These are phyloP conservation scores for Monosporascus sp. DNA, from an alignment of 2,329 filamentous ascomycete genomes.

Conservation along the genomic window DNA sequence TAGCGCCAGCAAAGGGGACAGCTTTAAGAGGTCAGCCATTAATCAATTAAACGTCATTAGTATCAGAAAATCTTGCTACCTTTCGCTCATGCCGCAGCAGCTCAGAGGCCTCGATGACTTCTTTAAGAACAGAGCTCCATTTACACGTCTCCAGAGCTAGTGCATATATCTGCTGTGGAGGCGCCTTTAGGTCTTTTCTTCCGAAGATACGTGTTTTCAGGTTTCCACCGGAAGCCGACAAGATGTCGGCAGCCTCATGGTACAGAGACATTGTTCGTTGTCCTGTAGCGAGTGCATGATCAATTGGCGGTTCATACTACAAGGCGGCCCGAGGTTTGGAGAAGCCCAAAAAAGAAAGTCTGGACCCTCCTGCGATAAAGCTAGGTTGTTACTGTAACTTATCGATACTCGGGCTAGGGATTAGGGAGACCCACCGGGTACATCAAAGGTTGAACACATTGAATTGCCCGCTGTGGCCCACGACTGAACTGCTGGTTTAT, in stretches of 20 bases:
- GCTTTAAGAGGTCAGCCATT: conserved; percentile 40
- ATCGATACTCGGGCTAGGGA: too few relatives aligned
- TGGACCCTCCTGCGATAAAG: too few relatives aligned
- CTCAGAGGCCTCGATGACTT: conserved; percentile 78
- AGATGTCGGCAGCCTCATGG: conserved; percentile 76
- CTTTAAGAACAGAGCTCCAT: conserved; percentile 81
- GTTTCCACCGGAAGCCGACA: conserved; percentile 70
- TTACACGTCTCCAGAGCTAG: conserved; percentile 81
- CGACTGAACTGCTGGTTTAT: too few relatives aligned
- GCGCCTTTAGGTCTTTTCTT: conserved; percentile 68
- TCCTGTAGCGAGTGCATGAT: conserved; percentile 6
- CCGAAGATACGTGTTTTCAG: conserved; percentile 81
- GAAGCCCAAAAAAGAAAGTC: too few relatives aligned
- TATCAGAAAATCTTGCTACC: conserved; percentile 41
- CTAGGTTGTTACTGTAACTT: too few relatives aligned
- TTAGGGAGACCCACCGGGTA: too few relatives aligned
- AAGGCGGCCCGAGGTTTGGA: too few relatives aligned
- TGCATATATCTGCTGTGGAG: conserved; percentile 79
- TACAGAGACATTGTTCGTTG: conserved; percentile 75
- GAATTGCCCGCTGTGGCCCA: too few relatives aligned
- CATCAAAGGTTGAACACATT: too few relatives aligned
- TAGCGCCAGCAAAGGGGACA: conserved; percentile 73
- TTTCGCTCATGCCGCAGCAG: conserved; percentile 78
- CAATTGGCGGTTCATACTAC: conserved; percentile 1
- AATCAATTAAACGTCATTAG: conserved; percentile 4